Evolutionary conservation across 2,329 filamentous ascomycete species (phyloP).

Genomic region (Scortechinia acanthostroma): DNA sequence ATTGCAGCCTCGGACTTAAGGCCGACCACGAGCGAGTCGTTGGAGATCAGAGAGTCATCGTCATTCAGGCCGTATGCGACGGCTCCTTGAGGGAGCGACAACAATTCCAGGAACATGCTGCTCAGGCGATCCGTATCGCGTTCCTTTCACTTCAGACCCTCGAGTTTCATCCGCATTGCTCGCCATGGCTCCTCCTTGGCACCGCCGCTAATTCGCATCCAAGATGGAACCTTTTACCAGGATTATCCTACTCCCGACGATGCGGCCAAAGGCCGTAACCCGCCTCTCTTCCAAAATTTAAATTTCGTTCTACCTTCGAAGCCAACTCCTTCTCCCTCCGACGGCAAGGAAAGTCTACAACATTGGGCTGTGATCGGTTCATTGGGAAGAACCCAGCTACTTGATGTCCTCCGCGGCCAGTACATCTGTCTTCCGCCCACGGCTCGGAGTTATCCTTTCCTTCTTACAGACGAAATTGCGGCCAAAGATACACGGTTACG

Average conservation of each 20-base stretch:
- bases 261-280: neutral
- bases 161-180: neutral
- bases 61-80: too few species aligned
- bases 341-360: neutral
- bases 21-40: too few species aligned
- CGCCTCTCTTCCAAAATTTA: neutral
- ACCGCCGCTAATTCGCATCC: neutral
- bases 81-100: too few species aligned
- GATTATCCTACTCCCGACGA: neutral
- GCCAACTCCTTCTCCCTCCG: neutral
- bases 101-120: neutral
- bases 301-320: neutral
- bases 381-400: slow-evolving; percentile 44
- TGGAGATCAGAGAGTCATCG: too few species aligned
- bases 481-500: slow-evolving; percentile 17
- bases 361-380: neutral
- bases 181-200: neutral
- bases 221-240: neutral
- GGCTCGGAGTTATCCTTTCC: slow-evolving; percentile 50
- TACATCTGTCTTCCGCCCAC: slow-evolving; percentile 48
- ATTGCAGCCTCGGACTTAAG: too few species aligned
- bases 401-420: slow-evolving; percentile 50
- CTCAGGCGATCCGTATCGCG: neutral
- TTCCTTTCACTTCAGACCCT: neutral
- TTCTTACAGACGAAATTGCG: slow-evolving; percentile 29